phyloP scores from a whole-genome alignment of 768 basidiomycete species.

The Termitomyces heimii region DNA sequence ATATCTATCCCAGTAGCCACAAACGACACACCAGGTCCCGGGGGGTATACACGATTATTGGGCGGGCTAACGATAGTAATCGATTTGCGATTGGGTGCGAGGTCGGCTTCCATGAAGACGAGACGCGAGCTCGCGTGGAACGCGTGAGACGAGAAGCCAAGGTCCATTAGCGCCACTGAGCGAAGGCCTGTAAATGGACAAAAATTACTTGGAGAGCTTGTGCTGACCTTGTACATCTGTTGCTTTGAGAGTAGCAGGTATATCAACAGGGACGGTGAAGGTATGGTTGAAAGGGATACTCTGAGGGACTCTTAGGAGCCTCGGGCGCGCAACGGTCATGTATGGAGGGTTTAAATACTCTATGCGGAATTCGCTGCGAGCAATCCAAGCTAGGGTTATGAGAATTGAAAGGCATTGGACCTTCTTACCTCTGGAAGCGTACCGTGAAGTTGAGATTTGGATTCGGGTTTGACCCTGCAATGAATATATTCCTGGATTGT shows the following conservation, averaged over 20 bases:
- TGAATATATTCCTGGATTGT: constrained; percentile 13
- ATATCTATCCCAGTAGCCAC: not conserved
- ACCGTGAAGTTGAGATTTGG: not conserved
- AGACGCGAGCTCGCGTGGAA: constrained; percentile 34
- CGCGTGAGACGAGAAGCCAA: constrained; percentile 36
- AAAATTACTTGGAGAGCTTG: not conserved
- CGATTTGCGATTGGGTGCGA: constrained; percentile 24
- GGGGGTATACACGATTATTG: constrained; percentile 30
- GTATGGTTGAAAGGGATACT: constrained; percentile 29
- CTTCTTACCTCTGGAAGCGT: constrained; percentile 2
- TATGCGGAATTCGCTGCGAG: constrained; percentile 29
- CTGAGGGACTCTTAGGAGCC: constrained; percentile 26
- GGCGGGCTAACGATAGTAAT: constrained; percentile 29
- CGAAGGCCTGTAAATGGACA: not conserved
- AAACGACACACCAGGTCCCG: constrained; percentile 29
- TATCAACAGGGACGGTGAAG: constrained; percentile 26
- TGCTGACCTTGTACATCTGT: constrained; percentile 21
- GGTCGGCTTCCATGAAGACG: constrained; percentile 27
- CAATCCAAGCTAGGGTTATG: constrained; percentile 14
- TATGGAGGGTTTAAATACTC: constrained; percentile 38
- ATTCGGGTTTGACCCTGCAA: constrained; percentile 45
- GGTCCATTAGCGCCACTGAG: constrained; percentile 31
- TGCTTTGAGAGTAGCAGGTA: constrained; percentile 22
- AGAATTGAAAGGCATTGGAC: constrained; percentile 11
- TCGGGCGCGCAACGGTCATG: constrained; percentile 30